phyloP scores from a whole-genome alignment of 495 filamentous ascomycete species.

The Beverwykella pulmonaria region DNA sequence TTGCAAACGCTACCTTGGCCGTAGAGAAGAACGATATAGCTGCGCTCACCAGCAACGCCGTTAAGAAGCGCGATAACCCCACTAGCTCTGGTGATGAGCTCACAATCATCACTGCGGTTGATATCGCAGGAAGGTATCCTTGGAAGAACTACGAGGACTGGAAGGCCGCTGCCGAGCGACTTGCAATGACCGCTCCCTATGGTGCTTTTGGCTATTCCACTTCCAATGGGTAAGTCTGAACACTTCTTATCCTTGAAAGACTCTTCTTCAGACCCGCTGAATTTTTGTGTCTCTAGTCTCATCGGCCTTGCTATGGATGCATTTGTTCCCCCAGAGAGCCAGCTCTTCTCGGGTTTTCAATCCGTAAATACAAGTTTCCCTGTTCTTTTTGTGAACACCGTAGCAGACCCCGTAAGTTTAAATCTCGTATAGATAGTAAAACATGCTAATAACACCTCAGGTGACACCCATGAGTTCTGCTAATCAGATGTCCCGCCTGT shows the following conservation, averaged over 20 bases:
- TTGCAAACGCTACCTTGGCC: neutral
- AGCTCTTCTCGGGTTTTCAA: conserved; percentile 11
- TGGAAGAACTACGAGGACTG: conserved; percentile 8
- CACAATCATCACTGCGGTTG: conserved; percentile 8
- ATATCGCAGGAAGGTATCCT: conserved; percentile 17
- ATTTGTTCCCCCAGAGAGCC: conserved; percentile 1
- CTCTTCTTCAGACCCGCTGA: too few relatives aligned
- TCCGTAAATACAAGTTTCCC: neutral
- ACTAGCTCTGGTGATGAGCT: neutral
- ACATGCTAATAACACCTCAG: too few relatives aligned
- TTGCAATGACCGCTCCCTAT: conserved; percentile 7
- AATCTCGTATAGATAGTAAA: too few relatives aligned
- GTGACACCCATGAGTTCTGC: neutral
- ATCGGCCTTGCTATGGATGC: neutral
- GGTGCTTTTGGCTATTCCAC: neutral
- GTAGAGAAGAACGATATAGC: neutral
- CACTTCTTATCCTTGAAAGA: too few relatives aligned
- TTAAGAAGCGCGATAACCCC: conserved; percentile 4
- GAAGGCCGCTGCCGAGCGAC: conserved; percentile 6
- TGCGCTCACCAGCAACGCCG: neutral
- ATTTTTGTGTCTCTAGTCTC: neutral
- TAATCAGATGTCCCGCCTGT: neutral
- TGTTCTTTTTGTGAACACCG: conserved; percentile 9
- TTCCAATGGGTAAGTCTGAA: conserved; percentile 8
- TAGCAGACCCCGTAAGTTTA: conserved; percentile 5